These are phyloP conservation scores for Coemansia sp. DNA, from an alignment of 192 early-diverging fungal species.

Conservation along the genomic window DNA sequence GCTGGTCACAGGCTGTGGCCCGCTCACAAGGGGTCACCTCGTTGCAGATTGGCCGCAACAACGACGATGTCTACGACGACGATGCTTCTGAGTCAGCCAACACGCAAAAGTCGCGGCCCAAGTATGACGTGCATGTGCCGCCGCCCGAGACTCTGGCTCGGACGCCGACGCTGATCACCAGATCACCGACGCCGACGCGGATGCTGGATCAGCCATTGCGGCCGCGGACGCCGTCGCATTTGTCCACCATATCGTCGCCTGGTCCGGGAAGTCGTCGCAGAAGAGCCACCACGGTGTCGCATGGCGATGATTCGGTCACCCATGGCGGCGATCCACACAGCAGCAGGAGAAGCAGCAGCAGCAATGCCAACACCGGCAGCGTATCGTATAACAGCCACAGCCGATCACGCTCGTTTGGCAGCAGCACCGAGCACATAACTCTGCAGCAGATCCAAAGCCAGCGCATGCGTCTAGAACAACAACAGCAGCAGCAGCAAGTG, in stretches of 20 bases:
- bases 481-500: slow-evolving; percentile 6
- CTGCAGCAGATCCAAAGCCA: slow-evolving; percentile 37
- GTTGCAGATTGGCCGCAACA: slow-evolving; percentile 5
- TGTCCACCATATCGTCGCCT: slow-evolving; percentile 3
- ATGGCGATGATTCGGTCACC: neutral
- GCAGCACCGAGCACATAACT: slow-evolving; percentile 25
- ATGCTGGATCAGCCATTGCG: slow-evolving; percentile 11
- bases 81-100: neutral
- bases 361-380: neutral
- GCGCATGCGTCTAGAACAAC: slow-evolving; percentile 12
- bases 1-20: slow-evolving; percentile 22
- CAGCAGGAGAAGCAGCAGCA: neutral
- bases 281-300: slow-evolving; percentile 24
- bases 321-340: slow-evolving; percentile 1
- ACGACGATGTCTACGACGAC: neutral
- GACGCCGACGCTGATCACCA: slow-evolving; percentile 39
- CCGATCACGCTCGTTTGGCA: slow-evolving; percentile 52
- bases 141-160: slow-evolving; percentile 45
- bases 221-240: slow-evolving; percentile 9
- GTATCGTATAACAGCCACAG: slow-evolving; percentile 19
- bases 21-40: slow-evolving; percentile 8
- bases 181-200: slow-evolving; percentile 40
- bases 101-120: slow-evolving; percentile 9
- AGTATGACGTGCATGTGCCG: slow-evolving; percentile 44
- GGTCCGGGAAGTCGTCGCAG: slow-evolving; percentile 13